Conservation (phyloP, 768 basidiomycete species). For the Termitomyces sp. region DNA sequence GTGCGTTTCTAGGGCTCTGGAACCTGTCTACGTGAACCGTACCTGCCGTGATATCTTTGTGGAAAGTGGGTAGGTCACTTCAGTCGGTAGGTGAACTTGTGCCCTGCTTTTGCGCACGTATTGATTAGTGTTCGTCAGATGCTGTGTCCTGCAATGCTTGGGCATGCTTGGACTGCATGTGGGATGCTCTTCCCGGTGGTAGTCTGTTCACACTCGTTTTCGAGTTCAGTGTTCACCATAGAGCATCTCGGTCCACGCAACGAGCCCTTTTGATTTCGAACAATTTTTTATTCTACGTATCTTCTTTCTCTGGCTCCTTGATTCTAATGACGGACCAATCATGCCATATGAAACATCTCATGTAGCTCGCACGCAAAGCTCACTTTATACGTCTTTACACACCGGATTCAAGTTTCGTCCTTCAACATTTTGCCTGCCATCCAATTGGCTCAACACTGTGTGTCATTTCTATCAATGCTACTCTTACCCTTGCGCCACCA, state of each 20-base stretch:
- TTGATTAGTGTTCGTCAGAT: background rate
- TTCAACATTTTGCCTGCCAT: background rate
- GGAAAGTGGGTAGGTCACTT: background rate
- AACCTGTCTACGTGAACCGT: constrained; percentile 1
- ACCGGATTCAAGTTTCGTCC: background rate
- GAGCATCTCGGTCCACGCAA: background rate
- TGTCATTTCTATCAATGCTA: background rate
- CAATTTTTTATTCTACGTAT: background rate
- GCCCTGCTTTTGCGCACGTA: background rate
- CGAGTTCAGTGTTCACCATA: background rate
- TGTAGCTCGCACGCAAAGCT: background rate
- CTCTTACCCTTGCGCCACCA: background rate
- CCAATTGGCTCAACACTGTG: background rate
- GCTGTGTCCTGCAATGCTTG: background rate
- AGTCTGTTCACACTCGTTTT: background rate
- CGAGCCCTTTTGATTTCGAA: background rate
- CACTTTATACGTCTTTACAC: background rate
- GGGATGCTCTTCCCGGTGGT: background rate
- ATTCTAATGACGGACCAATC: background rate
- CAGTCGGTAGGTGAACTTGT: constrained; percentile 5
- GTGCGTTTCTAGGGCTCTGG: constrained; percentile 67
- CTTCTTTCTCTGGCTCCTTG: background rate
- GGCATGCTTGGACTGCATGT: background rate
- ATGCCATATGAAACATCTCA: constrained; percentile 1
- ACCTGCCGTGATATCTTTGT: background rate